These are phyloP conservation scores for Trichoderma endophyticum DNA, from an alignment of 2,329 filamentous ascomycete species.

Conservation along the genomic window DNA sequence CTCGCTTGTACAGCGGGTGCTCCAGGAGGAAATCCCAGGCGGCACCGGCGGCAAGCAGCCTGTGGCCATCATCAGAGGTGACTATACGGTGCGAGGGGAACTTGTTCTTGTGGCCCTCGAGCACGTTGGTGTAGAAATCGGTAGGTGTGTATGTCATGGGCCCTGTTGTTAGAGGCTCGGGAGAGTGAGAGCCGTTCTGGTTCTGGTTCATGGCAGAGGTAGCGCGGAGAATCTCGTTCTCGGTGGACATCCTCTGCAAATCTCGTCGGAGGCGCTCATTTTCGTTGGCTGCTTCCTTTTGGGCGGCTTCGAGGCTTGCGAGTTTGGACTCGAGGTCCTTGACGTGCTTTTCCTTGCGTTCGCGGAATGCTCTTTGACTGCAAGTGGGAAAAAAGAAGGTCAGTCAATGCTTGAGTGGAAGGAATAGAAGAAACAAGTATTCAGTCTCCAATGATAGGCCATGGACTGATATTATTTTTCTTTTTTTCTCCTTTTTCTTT, in stretches of 20 bases:
- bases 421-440: background rate
- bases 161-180: slow-evolving; percentile 55
- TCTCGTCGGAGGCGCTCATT: slow-evolving; percentile 85
- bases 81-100: slow-evolving; percentile 66
- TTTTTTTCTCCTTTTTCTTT: background rate
- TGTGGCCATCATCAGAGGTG: slow-evolving; percentile 62
- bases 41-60: slow-evolving; percentile 69
- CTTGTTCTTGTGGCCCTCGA: slow-evolving; percentile 61
- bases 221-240: slow-evolving; percentile 88
- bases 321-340: slow-evolving; percentile 90
- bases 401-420: background rate
- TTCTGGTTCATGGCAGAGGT: slow-evolving; percentile 53
- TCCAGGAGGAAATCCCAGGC: slow-evolving; percentile 88
- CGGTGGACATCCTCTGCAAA: slow-evolving; percentile 77
- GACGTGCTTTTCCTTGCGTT: slow-evolving; percentile 91
- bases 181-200: slow-evolving; percentile 39
- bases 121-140: slow-evolving; percentile 65
- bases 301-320: slow-evolving; percentile 69
- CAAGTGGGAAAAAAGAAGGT: background rate
- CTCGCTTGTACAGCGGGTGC: slow-evolving; percentile 72
- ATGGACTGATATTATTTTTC: background rate
- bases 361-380: slow-evolving; percentile 92
- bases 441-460: background rate
- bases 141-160: slow-evolving; percentile 70
- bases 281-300: slow-evolving; percentile 69